Evolutionary conservation across 495 filamentous ascomycete species (phyloP), one percentile per base, ranked within the genome.

Genomic region (Annulohypoxylon stygium): DNA sequence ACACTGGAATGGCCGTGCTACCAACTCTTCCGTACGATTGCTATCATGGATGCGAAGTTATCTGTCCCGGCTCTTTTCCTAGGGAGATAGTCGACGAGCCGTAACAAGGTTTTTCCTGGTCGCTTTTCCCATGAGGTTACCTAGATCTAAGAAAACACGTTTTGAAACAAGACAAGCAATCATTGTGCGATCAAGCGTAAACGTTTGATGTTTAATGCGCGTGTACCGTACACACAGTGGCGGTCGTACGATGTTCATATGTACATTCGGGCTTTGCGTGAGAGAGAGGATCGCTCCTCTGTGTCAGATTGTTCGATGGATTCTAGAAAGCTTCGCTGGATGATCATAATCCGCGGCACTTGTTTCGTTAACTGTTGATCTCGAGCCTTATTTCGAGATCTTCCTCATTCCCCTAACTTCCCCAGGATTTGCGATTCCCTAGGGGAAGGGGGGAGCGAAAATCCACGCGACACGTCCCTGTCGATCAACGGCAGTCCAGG

Each of bases 391-490:
- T 57, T 37, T 60, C 61, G 45, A 66, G 69, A 71, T 71, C 69
- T 65, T 55, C 69, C 53, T 23, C 47, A 2, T 47, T 47, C 5
- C 43, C 43, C n/a, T 47, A 47, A 30, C 37, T 67, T 67, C 64
- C 69, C 57, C 63, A 25, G 57, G 47, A 63, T 65, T 43, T 41
- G 6, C 25, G 55, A 25, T 41, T 25, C 12, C 55, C 36, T 43
- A 60, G 20, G 53, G 48, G 37, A 43, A 57, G 53, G 53, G 23
- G 26, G 65, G 14, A 37, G 41, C 55, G 26, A 48, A 62, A 62
- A 67, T 36, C 61, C 62, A 74, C 71, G 62, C 71, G 71, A 60
- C 41, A 50, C 50, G 55, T 39, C 67, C 71, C 63, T 74, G 71
- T 61, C 71, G 71, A 74, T 74, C 71, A 67, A 50, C 63, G 59